A percentile compares a stretch with the other conserved stretches of the same genome.
These are phyloP conservation scores for Blastobotrys elegans DNA, from an alignment of 1,139 yeast species.

Conservation along the genomic window DNA sequence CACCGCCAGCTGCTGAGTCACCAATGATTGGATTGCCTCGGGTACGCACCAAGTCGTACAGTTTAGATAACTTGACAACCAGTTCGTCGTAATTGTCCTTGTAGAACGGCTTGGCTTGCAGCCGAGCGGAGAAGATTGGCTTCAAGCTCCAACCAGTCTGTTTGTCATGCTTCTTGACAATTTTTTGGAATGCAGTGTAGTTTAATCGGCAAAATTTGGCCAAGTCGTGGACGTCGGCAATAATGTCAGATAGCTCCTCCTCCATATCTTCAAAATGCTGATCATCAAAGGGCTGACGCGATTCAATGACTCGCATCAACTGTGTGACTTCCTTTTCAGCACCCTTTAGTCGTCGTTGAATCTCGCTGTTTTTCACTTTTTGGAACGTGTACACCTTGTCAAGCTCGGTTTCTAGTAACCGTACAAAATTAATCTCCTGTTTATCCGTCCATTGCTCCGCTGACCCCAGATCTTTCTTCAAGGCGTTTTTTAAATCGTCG, in stretches of 20 bases:
- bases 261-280: slow-evolving; percentile 88
- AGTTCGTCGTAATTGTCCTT: slow-evolving; percentile 88
- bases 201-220: slow-evolving; percentile 89
- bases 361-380: slow-evolving; percentile 79
- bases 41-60: slow-evolving; percentile 89
- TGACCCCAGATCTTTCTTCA: slow-evolving; percentile 59
- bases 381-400: slow-evolving; percentile 91
- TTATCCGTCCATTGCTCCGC: slow-evolving; percentile 61
- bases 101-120: slow-evolving; percentile 90
- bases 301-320: slow-evolving; percentile 49
- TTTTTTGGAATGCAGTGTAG: slow-evolving; percentile 94
- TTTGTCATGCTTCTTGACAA: slow-evolving; percentile 93
- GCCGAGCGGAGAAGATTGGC: slow-evolving; percentile 89
- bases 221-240: slow-evolving; percentile 95
- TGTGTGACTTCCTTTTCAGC: slow-evolving; percentile 63
- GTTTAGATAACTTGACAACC: slow-evolving; percentile 81
- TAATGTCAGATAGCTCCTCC: slow-evolving; percentile 84
- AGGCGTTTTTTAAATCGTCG: slow-evolving; percentile 78
- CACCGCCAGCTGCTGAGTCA: slow-evolving; percentile 94
- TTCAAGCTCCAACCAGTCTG: slow-evolving; percentile 75
- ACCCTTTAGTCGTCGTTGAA: slow-evolving; percentile 74
- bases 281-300: slow-evolving; percentile 40
- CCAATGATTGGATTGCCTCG: slow-evolving; percentile 93
- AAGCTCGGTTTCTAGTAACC: slow-evolving; percentile 68
- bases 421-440: slow-evolving; percentile 75